These are phyloP conservation scores for Trametes sp. DNA, from an alignment of 1,284 basidiomycete species.

Conservation along the genomic window DNA sequence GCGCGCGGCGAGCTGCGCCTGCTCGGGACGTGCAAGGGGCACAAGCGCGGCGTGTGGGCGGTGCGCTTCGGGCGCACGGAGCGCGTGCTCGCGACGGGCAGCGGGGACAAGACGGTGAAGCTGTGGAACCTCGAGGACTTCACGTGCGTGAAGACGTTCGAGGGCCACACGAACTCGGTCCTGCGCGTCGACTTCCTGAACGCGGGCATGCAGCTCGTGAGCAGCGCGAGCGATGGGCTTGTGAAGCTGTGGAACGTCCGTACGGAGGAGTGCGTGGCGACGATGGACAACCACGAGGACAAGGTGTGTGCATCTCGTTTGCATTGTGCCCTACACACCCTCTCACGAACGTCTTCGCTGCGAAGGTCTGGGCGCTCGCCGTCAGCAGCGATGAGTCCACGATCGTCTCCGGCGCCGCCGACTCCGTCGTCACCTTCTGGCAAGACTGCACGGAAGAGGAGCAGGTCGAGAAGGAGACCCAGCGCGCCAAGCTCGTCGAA, in stretches of 20 bases:
- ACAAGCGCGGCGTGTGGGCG: slow-evolving; percentile 96
- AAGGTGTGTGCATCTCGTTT: slow-evolving; percentile 64
- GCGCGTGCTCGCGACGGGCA: slow-evolving; percentile 89
- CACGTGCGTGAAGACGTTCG: slow-evolving; percentile 93
- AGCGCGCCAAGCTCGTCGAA: slow-evolving; percentile 75
- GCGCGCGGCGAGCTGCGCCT: slow-evolving; percentile 74
- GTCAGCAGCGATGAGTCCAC: slow-evolving; percentile 80
- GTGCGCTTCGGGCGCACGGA: slow-evolving; percentile 90
- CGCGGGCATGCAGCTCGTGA: slow-evolving; percentile 86
- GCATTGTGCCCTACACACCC: not conserved
- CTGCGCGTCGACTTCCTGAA: slow-evolving; percentile 91
- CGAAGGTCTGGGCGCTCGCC: slow-evolving; percentile 91
- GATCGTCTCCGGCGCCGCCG: slow-evolving; percentile 92
- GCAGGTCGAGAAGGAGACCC: slow-evolving; percentile 75
- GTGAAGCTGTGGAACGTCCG: slow-evolving; percentile 96
- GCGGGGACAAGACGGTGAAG: slow-evolving; percentile 94
- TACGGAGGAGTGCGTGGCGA: slow-evolving; percentile 87
- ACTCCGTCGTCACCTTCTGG: slow-evolving; percentile 95
- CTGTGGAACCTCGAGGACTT: slow-evolving; percentile 95
- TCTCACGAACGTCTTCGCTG: slow-evolving; percentile 11
- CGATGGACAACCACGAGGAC: slow-evolving; percentile 96
- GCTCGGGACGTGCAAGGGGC: slow-evolving; percentile 93
- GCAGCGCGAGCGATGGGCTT: slow-evolving; percentile 91
- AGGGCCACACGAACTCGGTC: slow-evolving; percentile 98
- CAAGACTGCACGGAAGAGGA: slow-evolving; percentile 88